Evolutionary conservation across 2,329 filamentous ascomycete species (phyloP), one percentile per base, ranked within the genome.

Genomic region (Ophiostoma angusticollis): DNA sequence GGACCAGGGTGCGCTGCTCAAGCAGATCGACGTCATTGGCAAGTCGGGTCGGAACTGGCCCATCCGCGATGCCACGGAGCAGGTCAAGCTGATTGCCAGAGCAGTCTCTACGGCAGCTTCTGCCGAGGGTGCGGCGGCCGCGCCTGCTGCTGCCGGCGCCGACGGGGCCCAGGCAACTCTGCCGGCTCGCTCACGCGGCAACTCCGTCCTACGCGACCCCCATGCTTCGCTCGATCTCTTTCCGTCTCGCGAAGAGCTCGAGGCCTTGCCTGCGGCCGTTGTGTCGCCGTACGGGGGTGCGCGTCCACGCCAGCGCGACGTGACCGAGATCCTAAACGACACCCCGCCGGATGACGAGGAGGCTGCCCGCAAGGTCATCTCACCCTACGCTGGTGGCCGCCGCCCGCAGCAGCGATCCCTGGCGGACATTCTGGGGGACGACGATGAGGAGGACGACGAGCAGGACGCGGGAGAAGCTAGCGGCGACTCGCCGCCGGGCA

Each of bases 1-100:
- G 91, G 91, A 98, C 58, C 91, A 98, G 60, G 87, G 79, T 45
- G 81, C 85, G 39, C 73, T 98, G 29, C 73, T 98, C 49, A 96
- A 91, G 64, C 81, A 93, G 59, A 72, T 95, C 47, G 87, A 95
- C 46, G 78, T 95, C 41, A 96, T 98, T 59, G 89, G 91, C 52
- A 80, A 79, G 55, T 80, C 81, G 39, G 84, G 84, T 41, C 83
- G 81, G 58, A 93, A 91, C 62, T 98, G 91, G 91, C 91, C 91
- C 39, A 93, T 98, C 55, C 76, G 78, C 50, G 86, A 94, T 56
- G 82, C 80, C 55, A 75, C 75, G 52, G 86, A 94, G 39, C 87
- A 96, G 63, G 70, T 80, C 50, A 78, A 76, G 52, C 64, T 94
- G 52, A 84, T 94, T 51, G 67, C 72, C 47, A 67, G 64, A 36